These are phyloP conservation scores for Aspergillaceae sp. DNA, from an alignment of 2,329 filamentous ascomycete species.

Conservation along the genomic window DNA sequence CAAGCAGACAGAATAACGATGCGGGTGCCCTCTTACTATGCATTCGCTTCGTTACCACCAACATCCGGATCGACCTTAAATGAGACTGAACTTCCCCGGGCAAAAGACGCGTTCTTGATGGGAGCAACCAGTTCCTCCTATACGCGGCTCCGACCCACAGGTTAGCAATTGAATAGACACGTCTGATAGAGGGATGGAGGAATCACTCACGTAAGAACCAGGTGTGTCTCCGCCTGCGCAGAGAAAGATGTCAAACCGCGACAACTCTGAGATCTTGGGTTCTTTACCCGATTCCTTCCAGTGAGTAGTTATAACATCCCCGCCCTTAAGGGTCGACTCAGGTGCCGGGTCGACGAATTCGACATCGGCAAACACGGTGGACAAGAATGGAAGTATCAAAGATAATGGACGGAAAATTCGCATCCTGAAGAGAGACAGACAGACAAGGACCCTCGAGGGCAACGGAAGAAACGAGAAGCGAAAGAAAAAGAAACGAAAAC, in stretches of 20 bases:
- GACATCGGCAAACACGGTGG: conserved; percentile 44
- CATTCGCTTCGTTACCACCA: conserved; percentile 42
- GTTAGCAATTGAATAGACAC: neutral
- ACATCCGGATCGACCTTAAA: conserved; percentile 37
- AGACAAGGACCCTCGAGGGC: neutral
- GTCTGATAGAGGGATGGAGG: conserved; percentile 1
- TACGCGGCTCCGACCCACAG: neutral
- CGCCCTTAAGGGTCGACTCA: conserved; percentile 43
- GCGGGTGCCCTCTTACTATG: conserved; percentile 41
- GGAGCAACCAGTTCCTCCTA: conserved; percentile 38
- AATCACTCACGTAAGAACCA: conserved; percentile 36
- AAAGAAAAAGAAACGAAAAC: conserved; percentile 1
- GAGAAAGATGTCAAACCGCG: conserved; percentile 50
- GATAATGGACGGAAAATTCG: conserved; percentile 20
- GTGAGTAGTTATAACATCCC: conserved; percentile 44
- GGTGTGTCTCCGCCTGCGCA: conserved; percentile 52
- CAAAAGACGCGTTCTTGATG: conserved; percentile 28
- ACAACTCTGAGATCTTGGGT: conserved; percentile 44
- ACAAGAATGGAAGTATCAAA: conserved; percentile 29
- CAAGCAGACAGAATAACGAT: neutral
- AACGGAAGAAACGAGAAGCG: neutral
- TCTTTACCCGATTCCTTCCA: conserved; percentile 49
- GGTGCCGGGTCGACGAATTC: conserved; percentile 46
- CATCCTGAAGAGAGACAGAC: conserved; percentile 17
- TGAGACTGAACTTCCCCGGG: conserved; percentile 35